Conservation (phyloP, 1,139 yeast genomes). For the Candida gigantensis region DNA sequence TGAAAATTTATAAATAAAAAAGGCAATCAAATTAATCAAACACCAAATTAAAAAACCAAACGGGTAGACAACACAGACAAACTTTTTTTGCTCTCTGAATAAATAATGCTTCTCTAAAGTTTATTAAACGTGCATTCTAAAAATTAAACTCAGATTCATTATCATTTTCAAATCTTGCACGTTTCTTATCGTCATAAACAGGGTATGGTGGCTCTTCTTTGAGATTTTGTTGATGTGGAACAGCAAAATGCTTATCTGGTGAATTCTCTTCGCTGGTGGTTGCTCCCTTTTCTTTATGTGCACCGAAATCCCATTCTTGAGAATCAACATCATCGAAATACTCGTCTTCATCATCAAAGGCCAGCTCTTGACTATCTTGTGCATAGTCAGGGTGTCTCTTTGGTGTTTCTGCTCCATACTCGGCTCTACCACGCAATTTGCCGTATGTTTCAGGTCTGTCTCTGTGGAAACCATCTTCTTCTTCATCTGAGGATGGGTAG, state of each 20-base stretch:
- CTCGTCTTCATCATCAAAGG: slow-evolving; percentile 16
- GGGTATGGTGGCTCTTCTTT: slow-evolving; percentile 19
- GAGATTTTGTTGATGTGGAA: slow-evolving; percentile 12
- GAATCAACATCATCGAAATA: slow-evolving; percentile 17
- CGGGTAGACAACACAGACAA: too few relatives aligned
- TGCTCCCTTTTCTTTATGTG: slow-evolving; percentile 6
- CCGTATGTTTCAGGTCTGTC: slow-evolving; percentile 17
- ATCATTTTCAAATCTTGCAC: slow-evolving; percentile 14
- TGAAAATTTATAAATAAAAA: too few relatives aligned
- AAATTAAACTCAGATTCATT: slow-evolving; percentile 22
- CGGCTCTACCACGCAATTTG: slow-evolving; percentile 10
- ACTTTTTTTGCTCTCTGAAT: too few relatives aligned
- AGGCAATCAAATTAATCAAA: too few relatives aligned
- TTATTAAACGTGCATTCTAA: too few relatives aligned
- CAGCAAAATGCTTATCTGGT: slow-evolving; percentile 12
- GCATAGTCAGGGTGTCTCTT: slow-evolving; percentile 2
- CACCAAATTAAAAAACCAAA: too few relatives aligned
- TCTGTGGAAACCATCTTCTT: slow-evolving; percentile 20
- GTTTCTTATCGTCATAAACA: slow-evolving; percentile 9
- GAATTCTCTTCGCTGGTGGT: slow-evolving; percentile 14
- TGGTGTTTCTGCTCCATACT: slow-evolving; percentile 7
- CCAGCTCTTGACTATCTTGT: slow-evolving; percentile 7
- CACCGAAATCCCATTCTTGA: slow-evolving; percentile 14
- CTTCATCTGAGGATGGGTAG: slow-evolving; percentile 23
- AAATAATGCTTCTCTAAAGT: too few relatives aligned